Evolutionary conservation across 78 protist genomes (phyloP), one percentile per base, ranked within the genome.

Genomic region (Planoprotostelium fungivorum): DNA sequence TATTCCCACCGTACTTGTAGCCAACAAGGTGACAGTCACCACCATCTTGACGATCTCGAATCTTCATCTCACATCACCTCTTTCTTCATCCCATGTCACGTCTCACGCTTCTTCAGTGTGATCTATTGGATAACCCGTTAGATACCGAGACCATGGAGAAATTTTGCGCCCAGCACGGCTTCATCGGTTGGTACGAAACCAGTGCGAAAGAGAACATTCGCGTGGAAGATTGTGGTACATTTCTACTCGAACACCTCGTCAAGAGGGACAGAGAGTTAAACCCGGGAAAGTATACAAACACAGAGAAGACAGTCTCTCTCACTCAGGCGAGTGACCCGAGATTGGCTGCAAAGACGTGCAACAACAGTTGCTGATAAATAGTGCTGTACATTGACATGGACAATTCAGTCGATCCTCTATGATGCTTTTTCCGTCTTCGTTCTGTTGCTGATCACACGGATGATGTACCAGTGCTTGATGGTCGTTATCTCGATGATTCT

Each of bases 1-100:
- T 51, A 97, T 98, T 63, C 99, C 99, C 51, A 97, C 96, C 0
- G 95, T 98, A 35, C 95, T 98, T 28, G 88, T 98, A 9, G 99
- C 98, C 35, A 98, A 97, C 87, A 98, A 98, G 94, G 91, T 92
- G n/a, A 16, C 73, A 51, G 73, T 25, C 5, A 51, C 16, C 16
- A 25, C 73, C 16, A 51, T 51, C 73, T 25, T 51, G 31, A 51
- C 16, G 73, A 51, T 51, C 16, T 51, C 73, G 16, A 51, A 51
- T 16, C 73, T 25, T n/a, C n/a, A n/a, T n/a, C n/a, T n/a, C n/a
- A n/a, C n/a, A n/a, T n/a, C 84, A 29, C 38, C 38, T 29, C 37
- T 1, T 29, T 28, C 9, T 85, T 89, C 34, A 35, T 86, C 29
- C 36, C 25, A 36, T 38, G 63, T 91, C 34, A n/a, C n/a, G n/a